These are phyloP conservation scores for Petunia secreta DNA, from an alignment of 257 asterid species.

Conservation along the genomic window DNA sequence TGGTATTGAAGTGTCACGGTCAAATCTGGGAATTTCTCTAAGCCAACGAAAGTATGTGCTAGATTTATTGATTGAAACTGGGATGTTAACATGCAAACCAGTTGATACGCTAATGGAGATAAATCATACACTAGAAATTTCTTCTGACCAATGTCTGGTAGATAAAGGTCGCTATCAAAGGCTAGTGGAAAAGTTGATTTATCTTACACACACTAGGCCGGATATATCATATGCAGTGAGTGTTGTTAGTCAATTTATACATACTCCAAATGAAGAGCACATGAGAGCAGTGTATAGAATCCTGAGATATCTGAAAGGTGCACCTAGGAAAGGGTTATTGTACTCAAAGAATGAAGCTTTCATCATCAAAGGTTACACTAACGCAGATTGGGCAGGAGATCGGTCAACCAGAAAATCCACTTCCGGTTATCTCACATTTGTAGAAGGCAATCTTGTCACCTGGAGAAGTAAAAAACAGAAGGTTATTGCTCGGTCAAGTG, in stretches of 20 bases:
- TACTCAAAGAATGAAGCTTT: neutral
- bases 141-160: neutral
- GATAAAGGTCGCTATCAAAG: neutral
- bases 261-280: neutral
- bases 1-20: slow-evolving; percentile 1
- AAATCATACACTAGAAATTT: neutral
- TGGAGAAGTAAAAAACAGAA: neutral
- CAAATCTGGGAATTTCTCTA: neutral
- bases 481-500: neutral
- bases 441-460: neutral
- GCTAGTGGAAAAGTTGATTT: neutral
- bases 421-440: neutral
- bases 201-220: neutral
- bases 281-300: neutral
- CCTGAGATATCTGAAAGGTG: neutral
- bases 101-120: neutral
- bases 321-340: neutral
- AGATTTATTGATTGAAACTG: neutral
- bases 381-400: neutral
- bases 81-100: neutral
- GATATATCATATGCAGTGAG: neutral
- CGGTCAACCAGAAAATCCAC: neutral
- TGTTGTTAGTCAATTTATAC: slow-evolving; percentile 5
- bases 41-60: neutral
- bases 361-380: neutral